Percentiles rank a stretch among this genome's conserved stretches.
Evolutionary conservation across 371 early-diverging fungal genomes (phyloP).

Genomic region (Parasitella parasitica): DNA sequence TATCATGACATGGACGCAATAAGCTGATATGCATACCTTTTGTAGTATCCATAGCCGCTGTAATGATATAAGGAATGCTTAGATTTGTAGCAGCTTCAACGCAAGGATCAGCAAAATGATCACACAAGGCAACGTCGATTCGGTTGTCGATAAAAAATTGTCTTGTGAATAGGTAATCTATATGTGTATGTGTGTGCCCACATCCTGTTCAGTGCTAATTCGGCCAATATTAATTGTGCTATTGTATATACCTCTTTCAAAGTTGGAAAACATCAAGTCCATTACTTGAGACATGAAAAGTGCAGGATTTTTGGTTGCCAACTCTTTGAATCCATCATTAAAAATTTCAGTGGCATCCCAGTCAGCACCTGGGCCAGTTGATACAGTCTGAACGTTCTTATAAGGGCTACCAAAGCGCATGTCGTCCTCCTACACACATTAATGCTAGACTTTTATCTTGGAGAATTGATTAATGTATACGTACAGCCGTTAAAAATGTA

Average conservation of each 20-base stretch:
- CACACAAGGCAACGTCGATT: constrained; percentile 5
- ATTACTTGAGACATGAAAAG: background rate
- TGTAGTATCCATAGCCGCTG: background rate
- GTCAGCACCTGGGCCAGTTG: background rate
- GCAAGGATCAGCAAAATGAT: constrained; percentile 10
- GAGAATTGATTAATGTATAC: too few species aligned
- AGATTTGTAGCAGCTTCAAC: background rate
- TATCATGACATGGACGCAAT: constrained; percentile 19
- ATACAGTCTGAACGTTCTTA: constrained; percentile 1
- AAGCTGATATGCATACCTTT: constrained; percentile 28
- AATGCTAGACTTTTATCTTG: too few species aligned
- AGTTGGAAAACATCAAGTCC: background rate
- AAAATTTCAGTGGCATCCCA: background rate
- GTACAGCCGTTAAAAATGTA: constrained; percentile 15
- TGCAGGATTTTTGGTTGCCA: background rate
- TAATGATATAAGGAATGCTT: constrained; percentile 6
- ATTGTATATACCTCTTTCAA: constrained; percentile 1
- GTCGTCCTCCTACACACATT: background rate
- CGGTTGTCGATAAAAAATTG: background rate
- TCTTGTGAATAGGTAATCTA: background rate
- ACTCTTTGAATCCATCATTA: background rate
- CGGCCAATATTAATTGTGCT: too few species aligned
- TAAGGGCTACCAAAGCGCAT: constrained; percentile 2
- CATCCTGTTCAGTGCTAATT: background rate
- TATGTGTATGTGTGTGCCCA: background rate